Percentiles rank a stretch among this genome's conserved stretches.
These are phyloP conservation scores for Liriodendron chinense DNA, from an alignment of 164 flowering plant species.

Conservation along the genomic window DNA sequence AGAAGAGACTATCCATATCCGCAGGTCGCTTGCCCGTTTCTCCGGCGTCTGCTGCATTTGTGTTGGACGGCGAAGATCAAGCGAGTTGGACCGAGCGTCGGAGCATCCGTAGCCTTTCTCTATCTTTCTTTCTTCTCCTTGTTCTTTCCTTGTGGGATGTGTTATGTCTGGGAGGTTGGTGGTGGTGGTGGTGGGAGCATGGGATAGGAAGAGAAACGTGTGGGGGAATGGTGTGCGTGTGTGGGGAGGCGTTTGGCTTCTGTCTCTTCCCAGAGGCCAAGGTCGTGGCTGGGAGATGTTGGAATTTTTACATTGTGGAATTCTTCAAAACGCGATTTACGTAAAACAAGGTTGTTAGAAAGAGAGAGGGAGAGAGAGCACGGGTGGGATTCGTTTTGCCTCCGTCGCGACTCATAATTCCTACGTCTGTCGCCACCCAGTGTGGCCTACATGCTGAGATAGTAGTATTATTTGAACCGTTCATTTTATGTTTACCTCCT, in stretches of 20 bases:
- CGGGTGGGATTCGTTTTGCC: no score
- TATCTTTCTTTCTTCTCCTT: background rate
- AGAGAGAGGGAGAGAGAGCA: background rate
- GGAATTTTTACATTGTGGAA: background rate
- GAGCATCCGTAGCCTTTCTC: background rate
- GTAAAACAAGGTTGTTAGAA: background rate
- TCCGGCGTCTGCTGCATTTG: background rate
- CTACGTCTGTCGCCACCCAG: no score
- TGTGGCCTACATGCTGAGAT: no score
- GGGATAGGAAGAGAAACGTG: slow-evolving; percentile 1
- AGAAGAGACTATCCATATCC: slow-evolving; percentile 5
- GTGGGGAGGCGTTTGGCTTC: background rate
- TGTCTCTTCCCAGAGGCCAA: background rate
- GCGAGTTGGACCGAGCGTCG: background rate
- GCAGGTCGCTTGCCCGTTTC: slow-evolving; percentile 1
- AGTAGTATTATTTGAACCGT: no score
- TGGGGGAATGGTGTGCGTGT: background rate
- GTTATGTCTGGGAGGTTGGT: background rate
- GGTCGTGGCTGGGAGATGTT: background rate
- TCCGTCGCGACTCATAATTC: no score
- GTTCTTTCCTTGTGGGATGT: background rate
- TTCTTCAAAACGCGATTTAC: background rate
- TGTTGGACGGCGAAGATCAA: background rate
- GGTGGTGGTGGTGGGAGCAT: background rate
- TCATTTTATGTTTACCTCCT: no score